Evolutionary conservation across 257 asterid species (phyloP).

Genomic region (Nicotiana tomentosiformis): DNA sequence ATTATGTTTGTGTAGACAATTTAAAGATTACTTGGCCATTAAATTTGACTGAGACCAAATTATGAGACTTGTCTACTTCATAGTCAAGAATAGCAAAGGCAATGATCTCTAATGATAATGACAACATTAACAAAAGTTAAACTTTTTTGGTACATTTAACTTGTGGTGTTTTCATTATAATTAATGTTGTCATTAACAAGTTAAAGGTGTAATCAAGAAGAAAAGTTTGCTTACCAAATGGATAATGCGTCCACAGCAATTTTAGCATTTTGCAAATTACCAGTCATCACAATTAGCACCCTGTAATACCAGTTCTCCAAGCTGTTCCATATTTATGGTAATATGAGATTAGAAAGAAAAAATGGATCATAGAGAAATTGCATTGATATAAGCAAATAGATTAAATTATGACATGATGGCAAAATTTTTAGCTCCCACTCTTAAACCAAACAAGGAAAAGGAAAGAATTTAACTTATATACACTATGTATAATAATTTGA

Average conservation of each 20-base stretch:
- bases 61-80: background rate
- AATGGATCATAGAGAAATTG: background rate
- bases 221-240: constrained; percentile 39
- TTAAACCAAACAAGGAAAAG: too few relatives aligned
- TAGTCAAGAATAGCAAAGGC: background rate
- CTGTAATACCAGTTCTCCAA: constrained; percentile 80
- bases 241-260: constrained; percentile 80
- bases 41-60: background rate
- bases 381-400: too few relatives aligned
- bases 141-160: background rate
- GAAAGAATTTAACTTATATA: too few relatives aligned
- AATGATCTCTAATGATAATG: background rate
- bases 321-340: constrained; percentile 21
- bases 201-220: background rate
- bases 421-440: too few relatives aligned
- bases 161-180: background rate
- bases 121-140: background rate
- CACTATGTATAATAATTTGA: too few relatives aligned
- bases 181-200: background rate
- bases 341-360: background rate
- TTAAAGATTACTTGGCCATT: background rate
- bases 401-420: too few relatives aligned
- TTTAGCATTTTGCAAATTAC: constrained; percentile 59
- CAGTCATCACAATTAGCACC: constrained; percentile 68
- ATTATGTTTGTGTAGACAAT: background rate